A percentile compares a stretch with the other conserved stretches of the same genome.
These are phyloP conservation scores for Nicotiana knightiana DNA, from an alignment of 257 asterid species.

Conservation along the genomic window DNA sequence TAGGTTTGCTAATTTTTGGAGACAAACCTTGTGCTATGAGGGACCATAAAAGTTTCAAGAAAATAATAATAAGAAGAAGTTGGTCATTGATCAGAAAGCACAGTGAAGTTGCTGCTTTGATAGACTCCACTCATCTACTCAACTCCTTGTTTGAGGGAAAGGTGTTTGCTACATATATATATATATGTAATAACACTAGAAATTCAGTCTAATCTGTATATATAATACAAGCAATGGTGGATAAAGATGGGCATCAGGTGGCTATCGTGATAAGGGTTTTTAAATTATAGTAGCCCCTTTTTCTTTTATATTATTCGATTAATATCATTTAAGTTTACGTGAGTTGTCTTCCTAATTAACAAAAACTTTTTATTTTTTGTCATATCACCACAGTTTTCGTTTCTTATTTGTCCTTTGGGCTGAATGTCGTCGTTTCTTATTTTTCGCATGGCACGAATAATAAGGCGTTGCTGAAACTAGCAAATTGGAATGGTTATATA, in stretches of 20 bases:
- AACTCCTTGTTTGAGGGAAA: background rate
- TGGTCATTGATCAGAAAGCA: constrained; percentile 22
- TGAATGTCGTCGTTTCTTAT: background rate
- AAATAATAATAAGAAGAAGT: background rate
- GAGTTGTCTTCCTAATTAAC: background rate
- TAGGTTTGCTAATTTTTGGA: background rate
- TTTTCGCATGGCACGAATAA: background rate
- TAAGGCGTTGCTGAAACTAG: background rate
- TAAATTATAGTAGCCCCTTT: background rate
- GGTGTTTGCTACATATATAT: background rate
- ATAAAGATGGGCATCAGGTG: background rate
- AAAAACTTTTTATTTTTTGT: background rate
- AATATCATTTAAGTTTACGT: background rate
- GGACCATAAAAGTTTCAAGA: background rate
- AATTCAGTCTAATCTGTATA: background rate
- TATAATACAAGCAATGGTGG: background rate
- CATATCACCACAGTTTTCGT: background rate
- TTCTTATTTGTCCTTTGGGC: background rate
- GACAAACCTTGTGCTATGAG: constrained; percentile 9
- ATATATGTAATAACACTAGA: background rate
- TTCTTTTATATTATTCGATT: background rate
- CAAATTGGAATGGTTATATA: too few relatives aligned
- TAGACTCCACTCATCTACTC: background rate
- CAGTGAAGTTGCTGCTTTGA: constrained; percentile 21
- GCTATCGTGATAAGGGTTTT: background rate